These are phyloP conservation scores for Coemansia sp. DNA, from an alignment of 192 early-diverging fungal genomes.

Conservation along the genomic window DNA sequence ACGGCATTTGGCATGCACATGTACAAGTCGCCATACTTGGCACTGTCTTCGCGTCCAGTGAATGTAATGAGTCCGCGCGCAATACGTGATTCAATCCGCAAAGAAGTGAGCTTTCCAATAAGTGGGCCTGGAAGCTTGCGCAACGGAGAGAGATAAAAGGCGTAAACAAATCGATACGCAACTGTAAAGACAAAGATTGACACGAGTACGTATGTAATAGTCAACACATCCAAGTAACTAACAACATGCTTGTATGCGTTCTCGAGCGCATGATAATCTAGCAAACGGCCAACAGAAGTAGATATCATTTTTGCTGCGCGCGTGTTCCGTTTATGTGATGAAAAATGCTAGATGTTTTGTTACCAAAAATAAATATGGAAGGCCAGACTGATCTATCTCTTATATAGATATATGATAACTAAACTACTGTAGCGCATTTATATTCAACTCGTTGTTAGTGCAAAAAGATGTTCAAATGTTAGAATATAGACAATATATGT, in stretches of 20 bases:
- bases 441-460: no score
- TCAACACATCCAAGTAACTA: not conserved
- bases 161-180: conserved; percentile 6
- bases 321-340: no score
- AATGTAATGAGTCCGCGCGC: conserved; percentile 14
- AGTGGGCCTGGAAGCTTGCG: conserved; percentile 26
- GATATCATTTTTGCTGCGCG: no score
- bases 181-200: not conserved
- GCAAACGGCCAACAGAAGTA: no score
- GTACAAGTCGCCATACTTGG: conserved; percentile 30
- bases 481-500: no score
- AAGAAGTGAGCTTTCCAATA: conserved; percentile 11
- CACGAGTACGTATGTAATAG: not conserved
- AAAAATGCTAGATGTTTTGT: no score
- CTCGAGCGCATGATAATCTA: no score
- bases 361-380: no score
- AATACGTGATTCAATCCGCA: conserved; percentile 7
- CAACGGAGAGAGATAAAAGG: conserved; percentile 19
- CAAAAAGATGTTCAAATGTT: no score
- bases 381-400: no score
- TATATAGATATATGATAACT: no score
- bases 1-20: conserved; percentile 23
- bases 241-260: not conserved
- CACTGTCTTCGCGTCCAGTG: conserved; percentile 10
- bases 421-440: no score